Evolutionary conservation across 2,329 filamentous ascomycete species (phyloP).

Genomic region (Pezicula carpinea): DNA sequence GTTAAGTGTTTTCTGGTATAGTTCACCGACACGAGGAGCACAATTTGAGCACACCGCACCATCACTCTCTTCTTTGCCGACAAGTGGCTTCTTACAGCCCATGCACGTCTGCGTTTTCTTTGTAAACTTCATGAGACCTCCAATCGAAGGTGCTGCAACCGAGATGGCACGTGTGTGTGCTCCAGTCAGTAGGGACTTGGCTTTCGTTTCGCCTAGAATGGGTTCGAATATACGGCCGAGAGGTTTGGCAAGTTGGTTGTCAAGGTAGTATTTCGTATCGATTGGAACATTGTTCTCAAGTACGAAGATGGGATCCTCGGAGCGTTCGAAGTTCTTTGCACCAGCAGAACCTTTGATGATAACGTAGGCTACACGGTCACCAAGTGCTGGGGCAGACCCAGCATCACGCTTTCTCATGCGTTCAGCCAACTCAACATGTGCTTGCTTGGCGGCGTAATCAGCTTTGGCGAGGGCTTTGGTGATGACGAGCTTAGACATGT

Average conservation of each 20-base stretch:
- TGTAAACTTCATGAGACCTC: conserved; percentile 95
- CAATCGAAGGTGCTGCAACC: conserved; percentile 84
- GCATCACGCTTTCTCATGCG: conserved; percentile 97
- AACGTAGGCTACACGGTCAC: conserved; percentile 96
- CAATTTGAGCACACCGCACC: conserved; percentile 90
- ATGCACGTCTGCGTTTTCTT: conserved; percentile 98
- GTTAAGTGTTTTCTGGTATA: conserved; percentile 87
- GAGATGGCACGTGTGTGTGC: conserved; percentile 94
- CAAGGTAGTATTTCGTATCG: conserved; percentile 96
- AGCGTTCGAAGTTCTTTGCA: conserved; percentile 94
- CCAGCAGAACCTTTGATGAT: conserved; percentile 89
- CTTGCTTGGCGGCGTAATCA: conserved; percentile 87
- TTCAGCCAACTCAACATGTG: conserved; percentile 90
- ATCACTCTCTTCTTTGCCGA: conserved; percentile 69
- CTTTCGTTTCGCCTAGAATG: conserved; percentile 90
- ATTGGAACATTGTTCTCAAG: conserved; percentile 97
- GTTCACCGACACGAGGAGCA: conserved; percentile 76
- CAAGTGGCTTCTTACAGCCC: conserved; percentile 96
- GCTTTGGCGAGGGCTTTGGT: conserved; percentile 93
- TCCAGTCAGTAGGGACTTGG: conserved; percentile 78
- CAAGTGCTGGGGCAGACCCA: conserved; percentile 85
- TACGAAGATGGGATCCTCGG: conserved; percentile 94
- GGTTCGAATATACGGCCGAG: conserved; percentile 95
- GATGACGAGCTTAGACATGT: conserved; percentile 99
- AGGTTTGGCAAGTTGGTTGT: conserved; percentile 96